A percentile compares a stretch with the other conserved stretches of the same genome.
Conservation (phyloP, 306 rosid genomes). For the Psophocarpus tetragonolobus region DNA sequence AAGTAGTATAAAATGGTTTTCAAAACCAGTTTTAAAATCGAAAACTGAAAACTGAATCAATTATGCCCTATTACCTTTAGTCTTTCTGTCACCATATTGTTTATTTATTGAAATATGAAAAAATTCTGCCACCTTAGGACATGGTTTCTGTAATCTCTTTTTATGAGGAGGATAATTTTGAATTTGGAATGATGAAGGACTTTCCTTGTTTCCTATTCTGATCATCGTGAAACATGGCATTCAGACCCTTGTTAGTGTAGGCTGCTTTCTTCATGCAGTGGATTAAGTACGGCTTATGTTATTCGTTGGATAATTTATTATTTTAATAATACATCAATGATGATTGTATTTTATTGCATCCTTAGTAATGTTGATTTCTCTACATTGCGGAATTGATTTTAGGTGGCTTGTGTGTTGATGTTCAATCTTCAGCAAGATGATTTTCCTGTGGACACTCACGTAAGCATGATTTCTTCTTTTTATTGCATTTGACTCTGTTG, state of each 20-base stretch:
- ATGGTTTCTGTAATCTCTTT: not conserved
- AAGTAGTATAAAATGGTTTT: no score
- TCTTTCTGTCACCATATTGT: conserved; percentile 2
- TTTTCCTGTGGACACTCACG: conserved; percentile 96
- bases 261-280: not conserved
- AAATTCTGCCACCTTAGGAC: not conserved
- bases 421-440: conserved; percentile 81
- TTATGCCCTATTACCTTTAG: no score
- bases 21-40: no score
- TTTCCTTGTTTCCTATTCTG: not conserved
- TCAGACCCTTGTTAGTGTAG: not conserved
- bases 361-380: conserved; percentile 1
- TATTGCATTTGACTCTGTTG: conserved; percentile 1
- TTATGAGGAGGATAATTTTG: not conserved
- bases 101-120: not conserved
- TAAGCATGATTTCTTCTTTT: conserved; percentile 48
- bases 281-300: not conserved
- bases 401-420: conserved; percentile 59
- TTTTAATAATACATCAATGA: not conserved
- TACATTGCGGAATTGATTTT: conserved; percentile 26
- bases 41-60: no score
- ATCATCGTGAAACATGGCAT: not conserved
- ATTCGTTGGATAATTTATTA: not conserved
- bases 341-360: conserved; percentile 22
- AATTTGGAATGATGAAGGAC: conserved; percentile 7